phyloP scores from a whole-genome alignment of 2,329 filamentous ascomycete species.

The Beauveria asiatica region DNA sequence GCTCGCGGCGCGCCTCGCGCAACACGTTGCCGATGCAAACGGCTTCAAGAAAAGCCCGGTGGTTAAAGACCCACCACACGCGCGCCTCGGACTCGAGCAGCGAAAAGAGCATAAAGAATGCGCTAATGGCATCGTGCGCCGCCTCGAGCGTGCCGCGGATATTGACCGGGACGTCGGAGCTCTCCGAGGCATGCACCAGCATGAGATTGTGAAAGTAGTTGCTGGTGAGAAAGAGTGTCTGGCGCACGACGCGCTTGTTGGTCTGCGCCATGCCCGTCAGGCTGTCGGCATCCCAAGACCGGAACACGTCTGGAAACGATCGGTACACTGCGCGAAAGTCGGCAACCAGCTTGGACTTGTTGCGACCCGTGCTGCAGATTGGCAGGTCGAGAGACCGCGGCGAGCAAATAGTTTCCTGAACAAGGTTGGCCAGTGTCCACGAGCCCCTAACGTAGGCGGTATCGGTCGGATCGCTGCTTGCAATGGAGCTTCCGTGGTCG shows the following conservation, averaged over 20 bases:
- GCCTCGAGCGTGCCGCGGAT: constrained; percentile 63
- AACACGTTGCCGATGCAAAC: constrained; percentile 57
- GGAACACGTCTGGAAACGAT: constrained; percentile 63
- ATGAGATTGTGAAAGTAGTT: constrained; percentile 80
- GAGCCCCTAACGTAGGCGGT: constrained; percentile 66
- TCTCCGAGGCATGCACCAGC: constrained; percentile 66
- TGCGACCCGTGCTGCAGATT: constrained; percentile 57
- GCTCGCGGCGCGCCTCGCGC: constrained; percentile 40
- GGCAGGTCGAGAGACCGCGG: constrained; percentile 66
- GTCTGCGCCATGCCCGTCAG: constrained; percentile 47
- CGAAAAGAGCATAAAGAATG: constrained; percentile 66
- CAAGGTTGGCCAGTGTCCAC: constrained; percentile 70
- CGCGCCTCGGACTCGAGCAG: constrained; percentile 63
- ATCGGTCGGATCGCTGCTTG: constrained; percentile 54
- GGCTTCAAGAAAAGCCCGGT: constrained; percentile 70
- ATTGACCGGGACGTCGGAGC: constrained; percentile 55
- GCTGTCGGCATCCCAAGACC: constrained; percentile 55
- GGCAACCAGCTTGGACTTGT: constrained; percentile 61
- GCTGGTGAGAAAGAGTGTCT: constrained; percentile 70
- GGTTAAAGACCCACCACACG: constrained; percentile 82
- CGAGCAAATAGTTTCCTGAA: constrained; percentile 68
- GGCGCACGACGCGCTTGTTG: constrained; percentile 60
- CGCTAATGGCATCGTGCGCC: constrained; percentile 63
- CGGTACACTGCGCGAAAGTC: constrained; percentile 64
- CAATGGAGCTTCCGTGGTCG: constrained; percentile 51